These are phyloP conservation scores for Hemileia vastatrix DNA, from an alignment of 1,284 basidiomycete species.

Conservation along the genomic window DNA sequence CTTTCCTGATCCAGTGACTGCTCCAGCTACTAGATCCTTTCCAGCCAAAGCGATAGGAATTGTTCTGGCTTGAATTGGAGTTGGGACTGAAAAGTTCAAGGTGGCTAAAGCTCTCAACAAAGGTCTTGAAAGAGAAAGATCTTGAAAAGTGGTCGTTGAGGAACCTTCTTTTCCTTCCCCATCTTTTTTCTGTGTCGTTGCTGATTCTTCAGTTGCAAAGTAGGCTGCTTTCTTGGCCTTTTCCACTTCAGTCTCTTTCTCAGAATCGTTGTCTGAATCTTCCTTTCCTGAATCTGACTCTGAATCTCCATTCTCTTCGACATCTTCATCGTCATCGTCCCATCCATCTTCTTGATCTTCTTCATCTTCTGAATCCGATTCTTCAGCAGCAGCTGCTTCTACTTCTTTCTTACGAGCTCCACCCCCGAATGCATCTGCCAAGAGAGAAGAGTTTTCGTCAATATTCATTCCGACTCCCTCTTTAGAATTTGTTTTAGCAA, in stretches of 20 bases:
- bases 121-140: slow-evolving; percentile 80
- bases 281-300: no score
- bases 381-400: neutral
- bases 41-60: slow-evolving; percentile 88
- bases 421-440: neutral
- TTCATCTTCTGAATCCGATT: neutral
- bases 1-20: slow-evolving; percentile 92
- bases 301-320: slow-evolving; percentile 26
- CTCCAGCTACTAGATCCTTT: slow-evolving; percentile 86
- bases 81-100: slow-evolving; percentile 72
- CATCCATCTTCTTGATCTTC: slow-evolving; percentile 29
- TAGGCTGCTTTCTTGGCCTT: slow-evolving; percentile 73
- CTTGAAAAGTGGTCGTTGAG: slow-evolving; percentile 54
- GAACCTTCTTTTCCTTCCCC: slow-evolving; percentile 22
- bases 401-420: neutral
- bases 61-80: slow-evolving; percentile 84
- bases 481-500: no score
- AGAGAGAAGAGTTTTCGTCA: no score
- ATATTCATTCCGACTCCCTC: no score
- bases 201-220: slow-evolving; percentile 58
- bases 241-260: slow-evolving; percentile 60
- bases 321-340: slow-evolving; percentile 23
- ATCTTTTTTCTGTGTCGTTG: slow-evolving; percentile 48
- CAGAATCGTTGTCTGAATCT: slow-evolving; percentile 52
- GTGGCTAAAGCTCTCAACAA: slow-evolving; percentile 73